Evolutionary conservation across 768 basidiomycete genomes (phyloP).

Genomic region (Pleurotus djamor): DNA sequence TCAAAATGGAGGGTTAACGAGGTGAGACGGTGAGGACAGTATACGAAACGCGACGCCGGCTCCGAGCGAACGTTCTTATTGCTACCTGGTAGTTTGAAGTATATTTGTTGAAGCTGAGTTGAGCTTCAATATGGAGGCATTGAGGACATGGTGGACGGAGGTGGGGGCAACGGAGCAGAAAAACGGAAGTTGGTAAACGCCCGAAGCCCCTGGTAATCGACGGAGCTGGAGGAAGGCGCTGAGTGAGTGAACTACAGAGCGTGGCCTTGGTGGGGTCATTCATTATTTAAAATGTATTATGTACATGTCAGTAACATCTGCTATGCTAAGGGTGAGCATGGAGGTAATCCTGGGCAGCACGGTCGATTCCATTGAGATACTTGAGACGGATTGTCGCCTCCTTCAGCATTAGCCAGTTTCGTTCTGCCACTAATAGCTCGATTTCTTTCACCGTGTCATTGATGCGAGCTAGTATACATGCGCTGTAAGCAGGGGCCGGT

Average conservation of each 20-base stretch:
- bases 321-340: background rate
- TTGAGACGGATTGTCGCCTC: slow-evolving; percentile 63
- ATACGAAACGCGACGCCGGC: too few species aligned
- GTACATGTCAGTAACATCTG: background rate
- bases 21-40: too few species aligned
- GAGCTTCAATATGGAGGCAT: background rate
- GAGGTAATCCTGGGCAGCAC: slow-evolving; percentile 31
- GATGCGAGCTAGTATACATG: slow-evolving; percentile 46
- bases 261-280: too few species aligned
- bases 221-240: too few species aligned
- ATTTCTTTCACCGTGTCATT: slow-evolving; percentile 42
- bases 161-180: background rate
- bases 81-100: too few species aligned
- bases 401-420: slow-evolving; percentile 59
- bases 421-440: slow-evolving; percentile 42
- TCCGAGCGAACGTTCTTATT: too few species aligned
- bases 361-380: slow-evolving; percentile 67
- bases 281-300: background rate
- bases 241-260: too few species aligned
- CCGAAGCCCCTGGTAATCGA: too few species aligned
- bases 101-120: too few species aligned
- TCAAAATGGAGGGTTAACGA: too few species aligned
- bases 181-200: background rate
- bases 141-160: background rate
- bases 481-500: background rate